phyloP scores from a whole-genome alignment of 164 flowering plant species.

The Warburgia ugandensis region DNA sequence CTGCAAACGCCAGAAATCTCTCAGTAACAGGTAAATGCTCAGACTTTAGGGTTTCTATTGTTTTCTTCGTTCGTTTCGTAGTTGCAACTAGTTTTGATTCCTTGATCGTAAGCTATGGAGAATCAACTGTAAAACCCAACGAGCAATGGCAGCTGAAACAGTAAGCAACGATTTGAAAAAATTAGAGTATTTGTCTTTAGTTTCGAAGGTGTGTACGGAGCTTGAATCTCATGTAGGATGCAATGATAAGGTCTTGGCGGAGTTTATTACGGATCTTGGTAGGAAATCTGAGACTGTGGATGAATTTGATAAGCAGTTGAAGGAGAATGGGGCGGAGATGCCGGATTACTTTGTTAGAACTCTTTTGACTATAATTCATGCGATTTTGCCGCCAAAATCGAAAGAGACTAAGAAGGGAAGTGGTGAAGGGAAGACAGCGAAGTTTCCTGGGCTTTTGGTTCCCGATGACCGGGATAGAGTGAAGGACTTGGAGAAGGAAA shows the following conservation, averaged over 20 bases:
- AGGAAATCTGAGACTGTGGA: conserved; percentile 45
- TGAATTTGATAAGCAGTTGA: conserved; percentile 62
- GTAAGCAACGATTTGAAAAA: conserved; percentile 47
- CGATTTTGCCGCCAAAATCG: conserved; percentile 56
- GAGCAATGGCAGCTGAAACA: conserved; percentile 12
- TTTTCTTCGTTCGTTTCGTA: too few relatives aligned
- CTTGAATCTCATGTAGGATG: conserved; percentile 71
- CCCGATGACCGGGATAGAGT: conserved; percentile 48
- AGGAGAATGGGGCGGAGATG: conserved; percentile 73
- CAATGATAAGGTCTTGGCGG: conserved; percentile 76
- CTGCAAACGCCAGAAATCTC: too few relatives aligned
- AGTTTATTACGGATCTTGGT: conserved; percentile 74
- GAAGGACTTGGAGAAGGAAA: conserved; percentile 61
- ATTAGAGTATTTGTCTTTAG: conserved; percentile 70
- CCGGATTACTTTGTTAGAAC: conserved; percentile 88
- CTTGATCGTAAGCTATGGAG: too few relatives aligned
- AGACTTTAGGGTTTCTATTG: too few relatives aligned
- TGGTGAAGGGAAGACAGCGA: conserved; percentile 14
- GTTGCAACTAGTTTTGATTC: too few relatives aligned
- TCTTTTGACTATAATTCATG: conserved; percentile 68
- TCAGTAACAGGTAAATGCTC: too few relatives aligned
- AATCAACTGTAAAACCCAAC: too few relatives aligned
- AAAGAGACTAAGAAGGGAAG: conserved; percentile 23
- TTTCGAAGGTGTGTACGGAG: conserved; percentile 85
- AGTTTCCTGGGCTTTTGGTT: conserved; percentile 41